A percentile compares a stretch with the other conserved stretches of the same genome.
Conservation (phyloP, 2,329 filamentous ascomycete genomes). For the Phialophora macrospora region DNA sequence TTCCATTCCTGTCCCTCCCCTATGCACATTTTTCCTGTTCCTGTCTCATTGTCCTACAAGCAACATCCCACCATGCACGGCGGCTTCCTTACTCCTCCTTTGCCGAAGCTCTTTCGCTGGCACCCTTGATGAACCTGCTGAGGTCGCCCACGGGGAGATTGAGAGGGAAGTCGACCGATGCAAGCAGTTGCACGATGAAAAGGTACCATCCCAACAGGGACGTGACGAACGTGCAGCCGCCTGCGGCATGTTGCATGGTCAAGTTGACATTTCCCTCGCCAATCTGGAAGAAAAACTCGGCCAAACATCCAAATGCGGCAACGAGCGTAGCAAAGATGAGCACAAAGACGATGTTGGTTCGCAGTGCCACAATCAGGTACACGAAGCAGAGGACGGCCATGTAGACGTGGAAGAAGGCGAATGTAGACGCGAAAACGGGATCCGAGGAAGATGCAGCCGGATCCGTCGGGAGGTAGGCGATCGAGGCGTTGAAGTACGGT, state of each 20-base stretch:
- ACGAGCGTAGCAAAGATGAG: constrained; percentile 70
- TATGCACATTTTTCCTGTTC: constrained; percentile 4
- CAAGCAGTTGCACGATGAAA: constrained; percentile 60
- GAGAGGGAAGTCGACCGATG: constrained; percentile 63
- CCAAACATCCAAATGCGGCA: constrained; percentile 63
- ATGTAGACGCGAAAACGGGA: constrained; percentile 38
- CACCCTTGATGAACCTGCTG: constrained; percentile 51
- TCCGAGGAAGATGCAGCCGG: constrained; percentile 40
- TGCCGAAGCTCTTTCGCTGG: constrained; percentile 32
- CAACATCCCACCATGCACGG: background rate
- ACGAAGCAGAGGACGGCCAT: constrained; percentile 71
- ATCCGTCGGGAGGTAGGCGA: constrained; percentile 41
- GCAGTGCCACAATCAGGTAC: constrained; percentile 70
- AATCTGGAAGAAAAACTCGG: constrained; percentile 48
- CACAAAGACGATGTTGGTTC: constrained; percentile 74
- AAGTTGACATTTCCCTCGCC: constrained; percentile 24
- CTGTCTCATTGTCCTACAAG: constrained; percentile 5
- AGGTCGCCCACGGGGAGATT: constrained; percentile 63
- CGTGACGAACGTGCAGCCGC: constrained; percentile 58
- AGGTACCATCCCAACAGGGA: constrained; percentile 62
- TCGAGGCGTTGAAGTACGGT: constrained; percentile 59
- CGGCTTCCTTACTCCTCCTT: constrained; percentile 27
- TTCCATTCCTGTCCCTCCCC: constrained; percentile 3
- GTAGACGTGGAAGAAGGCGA: constrained; percentile 66
- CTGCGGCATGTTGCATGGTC: constrained; percentile 45